Conservation (phyloP, 192 early-diverging fungal species). For the Nowakowskiella sp. region DNA sequence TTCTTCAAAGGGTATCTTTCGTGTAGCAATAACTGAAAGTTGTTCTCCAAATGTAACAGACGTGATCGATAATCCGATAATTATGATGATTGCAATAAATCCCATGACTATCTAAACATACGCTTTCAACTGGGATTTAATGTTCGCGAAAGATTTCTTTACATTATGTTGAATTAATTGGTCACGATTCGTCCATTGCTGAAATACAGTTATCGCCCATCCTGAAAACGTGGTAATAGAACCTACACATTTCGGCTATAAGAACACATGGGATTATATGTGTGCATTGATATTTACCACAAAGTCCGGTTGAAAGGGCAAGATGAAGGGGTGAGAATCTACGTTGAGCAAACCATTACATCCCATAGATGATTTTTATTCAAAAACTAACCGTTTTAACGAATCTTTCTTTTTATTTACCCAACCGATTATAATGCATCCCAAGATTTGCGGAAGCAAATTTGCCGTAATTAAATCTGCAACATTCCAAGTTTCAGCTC, state of each 20-base stretch:
- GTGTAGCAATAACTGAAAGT: background rate
- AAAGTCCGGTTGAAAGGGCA: constrained; percentile 29
- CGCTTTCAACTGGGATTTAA: constrained; percentile 1
- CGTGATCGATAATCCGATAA: constrained; percentile 8
- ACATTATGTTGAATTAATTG: too few species aligned
- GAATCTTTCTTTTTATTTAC: constrained; percentile 8
- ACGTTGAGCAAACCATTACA: background rate
- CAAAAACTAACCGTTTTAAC: too few species aligned
- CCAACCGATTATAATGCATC: constrained; percentile 26
- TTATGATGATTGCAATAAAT: constrained; percentile 5
- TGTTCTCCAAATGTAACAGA: constrained; percentile 10
- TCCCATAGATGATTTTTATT: too few species aligned
- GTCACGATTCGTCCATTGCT: constrained; percentile 8
- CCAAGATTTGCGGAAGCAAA: constrained; percentile 23
- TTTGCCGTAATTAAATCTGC: too few species aligned
- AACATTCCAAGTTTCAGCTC: too few species aligned
- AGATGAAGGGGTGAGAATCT: constrained; percentile 17
- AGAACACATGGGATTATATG: constrained; percentile 6
- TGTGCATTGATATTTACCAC: constrained; percentile 13
- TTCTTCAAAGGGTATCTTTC: too few species aligned
- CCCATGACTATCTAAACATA: constrained; percentile 17
- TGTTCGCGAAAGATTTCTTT: background rate
- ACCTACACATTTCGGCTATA: constrained; percentile 2
- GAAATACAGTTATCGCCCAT: constrained; percentile 16
- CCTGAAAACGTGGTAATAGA: constrained; percentile 24